Evolutionary conservation across 2,329 filamentous ascomycete species (phyloP), one percentile per base, ranked within the genome.

Genomic region (Alternaria brassicicola): DNA sequence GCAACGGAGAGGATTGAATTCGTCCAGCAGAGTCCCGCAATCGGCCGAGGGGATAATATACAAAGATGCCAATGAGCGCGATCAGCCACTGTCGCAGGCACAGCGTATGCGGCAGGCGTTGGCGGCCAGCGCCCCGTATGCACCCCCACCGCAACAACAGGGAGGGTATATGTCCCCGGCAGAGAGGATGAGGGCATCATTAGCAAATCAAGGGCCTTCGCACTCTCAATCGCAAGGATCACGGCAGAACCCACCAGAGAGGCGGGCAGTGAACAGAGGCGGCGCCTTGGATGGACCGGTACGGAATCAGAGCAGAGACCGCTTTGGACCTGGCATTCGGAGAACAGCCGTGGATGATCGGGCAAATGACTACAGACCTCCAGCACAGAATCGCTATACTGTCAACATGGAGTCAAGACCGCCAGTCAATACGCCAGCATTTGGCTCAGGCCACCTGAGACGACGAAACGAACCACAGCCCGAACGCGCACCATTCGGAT

Each of bases 1-100:
- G n/a, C 75, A 77, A 42, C 68, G 68, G 38, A 64, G 76, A 47
- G 49, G 69, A 17, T 62, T 78, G 52, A 74, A 71, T 62, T 74
- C 70, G 19, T 77, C 74, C 6, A 72, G 65, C 38, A 70, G 65
- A 63, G 64, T 66, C 15, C 66, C 69, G 4, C 70, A 76, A 21
- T 68, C 68, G 57, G 73, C 74, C 46, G 57, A 75, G 67, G 61
- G 67, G 8, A 46, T 68, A 52, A 47, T 71, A 6, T 73, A 69
- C 59, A 69, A 69, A 57, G 71, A 68, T 56, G 66, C 55, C 12
- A 42, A 62, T 51, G 54, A 58, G 35, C 55, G 64, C 13, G 33
- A 64, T n/a, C 57, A 64, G 26, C 63, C 61, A 4, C 50, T 72
- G 54, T 69, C 67, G 23, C 67, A 71, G 61, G 71, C 72, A 17